Evolutionary conservation across 1,284 basidiomycete genomes (phyloP).

Genomic region (Trametes pubescens): DNA sequence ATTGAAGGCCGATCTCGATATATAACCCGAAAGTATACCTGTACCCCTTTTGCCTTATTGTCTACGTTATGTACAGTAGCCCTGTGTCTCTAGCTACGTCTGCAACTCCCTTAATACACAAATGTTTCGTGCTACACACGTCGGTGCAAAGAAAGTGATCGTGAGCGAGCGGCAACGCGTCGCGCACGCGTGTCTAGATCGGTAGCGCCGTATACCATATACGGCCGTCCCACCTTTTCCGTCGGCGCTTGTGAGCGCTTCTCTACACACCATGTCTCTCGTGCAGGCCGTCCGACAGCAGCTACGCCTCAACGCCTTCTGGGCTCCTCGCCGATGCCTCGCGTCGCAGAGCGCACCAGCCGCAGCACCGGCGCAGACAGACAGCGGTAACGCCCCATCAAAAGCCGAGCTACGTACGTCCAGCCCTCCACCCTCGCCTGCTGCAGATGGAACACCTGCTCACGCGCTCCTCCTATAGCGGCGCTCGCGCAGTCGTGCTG

Average conservation of each 20-base stretch:
- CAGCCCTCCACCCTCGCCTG: neutral
- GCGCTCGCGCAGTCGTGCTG: constrained; percentile 59
- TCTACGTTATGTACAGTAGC: constrained; percentile 12
- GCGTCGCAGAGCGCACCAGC: constrained; percentile 31
- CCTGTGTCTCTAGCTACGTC: constrained; percentile 8
- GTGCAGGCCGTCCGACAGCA: constrained; percentile 39
- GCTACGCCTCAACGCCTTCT: constrained; percentile 35
- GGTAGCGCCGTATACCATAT: constrained; percentile 11
- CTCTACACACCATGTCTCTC: constrained; percentile 37
- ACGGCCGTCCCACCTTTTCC: constrained; percentile 12
- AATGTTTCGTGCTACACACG: neutral
- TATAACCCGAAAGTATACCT: neutral
- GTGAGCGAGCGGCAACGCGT: neutral
- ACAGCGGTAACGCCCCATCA: constrained; percentile 4
- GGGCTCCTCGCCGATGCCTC: constrained; percentile 35
- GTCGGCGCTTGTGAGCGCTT: constrained; percentile 14
- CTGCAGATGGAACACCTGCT: neutral
- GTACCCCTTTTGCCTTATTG: constrained; percentile 2
- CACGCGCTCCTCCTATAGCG: constrained; percentile 6
- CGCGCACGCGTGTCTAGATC: neutral
- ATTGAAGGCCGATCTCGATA: neutral
- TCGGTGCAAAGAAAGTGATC: neutral
- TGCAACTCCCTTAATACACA: constrained; percentile 6
- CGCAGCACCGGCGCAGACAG: constrained; percentile 12
- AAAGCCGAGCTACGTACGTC: constrained; percentile 20